These are phyloP conservation scores for Kodamaea nitidulidarum DNA, from an alignment of 805 yeast genomes.

Conservation along the genomic window DNA sequence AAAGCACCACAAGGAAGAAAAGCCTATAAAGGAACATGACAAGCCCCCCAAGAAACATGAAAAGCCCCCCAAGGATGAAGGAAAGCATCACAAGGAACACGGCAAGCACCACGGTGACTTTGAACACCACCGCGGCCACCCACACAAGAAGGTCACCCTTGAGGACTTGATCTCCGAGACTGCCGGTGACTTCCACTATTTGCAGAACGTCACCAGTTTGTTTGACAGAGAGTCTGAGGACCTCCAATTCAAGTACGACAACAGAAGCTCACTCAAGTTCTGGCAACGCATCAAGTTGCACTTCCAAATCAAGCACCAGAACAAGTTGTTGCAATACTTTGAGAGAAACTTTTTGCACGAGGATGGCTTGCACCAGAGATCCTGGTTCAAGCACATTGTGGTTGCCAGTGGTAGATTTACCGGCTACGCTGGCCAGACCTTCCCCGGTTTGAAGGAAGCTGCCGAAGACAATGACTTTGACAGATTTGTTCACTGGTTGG, in stretches of 20 bases:
- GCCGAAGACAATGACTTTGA: slow-evolving; percentile 44
- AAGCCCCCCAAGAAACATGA: neutral
- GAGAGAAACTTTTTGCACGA: slow-evolving; percentile 51
- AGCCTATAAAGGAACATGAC: neutral
- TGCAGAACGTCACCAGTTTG: slow-evolving; percentile 19
- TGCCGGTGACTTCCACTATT: slow-evolving; percentile 16
- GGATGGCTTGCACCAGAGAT: slow-evolving; percentile 45
- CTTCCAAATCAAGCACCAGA: slow-evolving; percentile 29
- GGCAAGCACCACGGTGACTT: neutral
- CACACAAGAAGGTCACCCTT: slow-evolving; percentile 15
- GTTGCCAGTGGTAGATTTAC: slow-evolving; percentile 55
- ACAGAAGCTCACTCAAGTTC: slow-evolving; percentile 29
- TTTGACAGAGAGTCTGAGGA: slow-evolving; percentile 27
- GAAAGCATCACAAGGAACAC: slow-evolving; percentile 2
- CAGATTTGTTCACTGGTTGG: slow-evolving; percentile 42
- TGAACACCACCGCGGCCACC: neutral
- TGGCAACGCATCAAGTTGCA: slow-evolving; percentile 34
- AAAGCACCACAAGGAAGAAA: neutral
- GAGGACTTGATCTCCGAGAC: slow-evolving; percentile 22
- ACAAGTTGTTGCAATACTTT: slow-evolving; percentile 39
- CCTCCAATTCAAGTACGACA: slow-evolving; percentile 29
- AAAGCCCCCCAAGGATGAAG: too few relatives aligned
- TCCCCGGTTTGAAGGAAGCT: slow-evolving; percentile 61
- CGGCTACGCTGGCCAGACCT: slow-evolving; percentile 48
- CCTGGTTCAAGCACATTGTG: slow-evolving; percentile 62